Evolutionary conservation across 371 early-diverging fungal genomes (phyloP).

Genomic region (Mortierella sp.): DNA sequence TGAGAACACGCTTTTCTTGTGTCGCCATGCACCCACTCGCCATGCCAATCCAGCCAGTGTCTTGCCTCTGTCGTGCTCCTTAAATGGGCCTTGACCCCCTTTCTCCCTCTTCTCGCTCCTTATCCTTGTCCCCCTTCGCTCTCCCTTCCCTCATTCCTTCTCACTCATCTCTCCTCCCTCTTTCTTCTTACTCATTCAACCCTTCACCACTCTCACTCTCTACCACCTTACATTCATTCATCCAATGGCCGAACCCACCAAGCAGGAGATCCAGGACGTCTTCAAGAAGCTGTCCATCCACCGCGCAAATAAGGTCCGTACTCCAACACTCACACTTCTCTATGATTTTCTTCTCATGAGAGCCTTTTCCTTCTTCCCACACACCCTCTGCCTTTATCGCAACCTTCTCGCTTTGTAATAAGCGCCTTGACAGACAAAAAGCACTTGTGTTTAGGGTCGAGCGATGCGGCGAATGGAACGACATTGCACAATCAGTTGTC

Average conservation of each 20-base stretch:
- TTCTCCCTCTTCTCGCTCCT: background rate
- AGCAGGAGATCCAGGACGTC: constrained; percentile 80
- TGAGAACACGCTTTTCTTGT: no score
- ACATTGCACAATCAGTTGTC: background rate
- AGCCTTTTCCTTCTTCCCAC: background rate
- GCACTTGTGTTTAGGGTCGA: background rate
- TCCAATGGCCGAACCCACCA: constrained; percentile 76
- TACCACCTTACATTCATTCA: background rate
- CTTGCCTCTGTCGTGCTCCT: background rate
- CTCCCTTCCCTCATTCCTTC: background rate
- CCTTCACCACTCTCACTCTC: background rate
- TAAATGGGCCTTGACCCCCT: background rate
- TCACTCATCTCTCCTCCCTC: background rate
- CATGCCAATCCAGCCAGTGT: background rate
- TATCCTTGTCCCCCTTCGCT: background rate
- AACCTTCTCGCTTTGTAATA: background rate
- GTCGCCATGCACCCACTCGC: no score
- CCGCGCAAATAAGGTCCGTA: constrained; percentile 83
- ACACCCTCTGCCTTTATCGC: background rate
- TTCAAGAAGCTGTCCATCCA: constrained; percentile 85
- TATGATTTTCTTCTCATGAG: background rate
- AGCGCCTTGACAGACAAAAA: background rate
- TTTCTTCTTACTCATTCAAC: background rate
- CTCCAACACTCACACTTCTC: background rate
- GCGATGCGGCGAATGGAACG: background rate